Evolutionary conservation across 1,284 basidiomycete genomes (phyloP).

Genomic region (Cryptococcus jaspeensis): DNA sequence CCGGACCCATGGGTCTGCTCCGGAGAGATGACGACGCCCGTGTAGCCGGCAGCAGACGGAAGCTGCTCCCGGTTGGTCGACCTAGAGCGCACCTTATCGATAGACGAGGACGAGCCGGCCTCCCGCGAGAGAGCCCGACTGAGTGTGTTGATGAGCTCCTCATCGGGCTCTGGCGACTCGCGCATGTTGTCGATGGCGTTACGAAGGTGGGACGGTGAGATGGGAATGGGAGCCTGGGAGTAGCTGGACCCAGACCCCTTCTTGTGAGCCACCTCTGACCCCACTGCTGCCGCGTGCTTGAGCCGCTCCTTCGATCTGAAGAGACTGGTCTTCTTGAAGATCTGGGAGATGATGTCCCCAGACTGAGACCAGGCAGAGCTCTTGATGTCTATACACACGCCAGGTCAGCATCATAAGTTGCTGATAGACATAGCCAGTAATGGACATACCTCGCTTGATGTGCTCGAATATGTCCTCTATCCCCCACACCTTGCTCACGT

Average conservation of each 20-base stretch:
- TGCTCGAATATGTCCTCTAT: constrained; percentile 79
- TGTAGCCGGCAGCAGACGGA: no score
- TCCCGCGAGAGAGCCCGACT: constrained; percentile 11
- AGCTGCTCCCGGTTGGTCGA: not conserved
- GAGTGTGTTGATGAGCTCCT: constrained; percentile 4
- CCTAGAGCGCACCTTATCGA: not conserved
- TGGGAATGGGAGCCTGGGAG: not conserved
- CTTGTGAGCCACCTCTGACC: constrained; percentile 1
- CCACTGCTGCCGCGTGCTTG: constrained; percentile 25
- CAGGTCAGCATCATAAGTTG: not conserved
- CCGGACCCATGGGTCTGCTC: not conserved
- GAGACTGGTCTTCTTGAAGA: constrained; percentile 45
- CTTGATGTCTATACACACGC: constrained; percentile 35
- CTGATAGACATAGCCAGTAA: not conserved
- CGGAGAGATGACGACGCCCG: no score
- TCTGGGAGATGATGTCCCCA: constrained; percentile 47
- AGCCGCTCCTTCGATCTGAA: constrained; percentile 41
- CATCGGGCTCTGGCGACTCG: constrained; percentile 7
- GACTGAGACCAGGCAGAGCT: constrained; percentile 50
- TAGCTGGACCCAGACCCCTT: not conserved
- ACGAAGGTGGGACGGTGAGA: constrained; percentile 18
- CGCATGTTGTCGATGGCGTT: constrained; percentile 13
- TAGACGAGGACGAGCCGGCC: not conserved
- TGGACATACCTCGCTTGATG: constrained; percentile 66
- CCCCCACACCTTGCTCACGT: constrained; percentile 82